Base-by-base conservation (phyloP, 352 stramenopile species). In the Thalassiosira exigua region DNA sequence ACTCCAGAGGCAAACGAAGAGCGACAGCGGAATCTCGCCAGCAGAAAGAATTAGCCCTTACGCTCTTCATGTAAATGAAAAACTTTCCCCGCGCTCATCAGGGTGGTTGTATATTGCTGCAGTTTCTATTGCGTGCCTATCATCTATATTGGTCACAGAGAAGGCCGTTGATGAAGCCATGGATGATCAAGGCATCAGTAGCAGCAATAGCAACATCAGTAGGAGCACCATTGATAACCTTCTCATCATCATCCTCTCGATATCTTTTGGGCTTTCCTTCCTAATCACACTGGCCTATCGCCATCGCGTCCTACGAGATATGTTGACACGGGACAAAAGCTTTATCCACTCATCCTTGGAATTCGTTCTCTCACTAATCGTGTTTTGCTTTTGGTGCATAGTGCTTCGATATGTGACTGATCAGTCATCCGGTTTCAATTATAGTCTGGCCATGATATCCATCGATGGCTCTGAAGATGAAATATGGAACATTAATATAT, bases 401-500 rank as follows among this genome's bases (percentile, higher is more conserved):
- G 12, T 69, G 44, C 44, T 81, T 48, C 39, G 72, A 42, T 72
- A 72, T 52, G 42, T 69, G 4, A 59, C 66, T 21, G 72, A 81
- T 61, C 72, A 54, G 33, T 72, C 57, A n/a, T 69, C 42, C 17
- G 70, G 41, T 36, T 41, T 80, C 17, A 42, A 72, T 36, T 75
- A 60, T 61, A 53, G 33, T 0, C 33, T 73, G 19, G 53, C 59
- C 22, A 53, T 75, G 24, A 14, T 26, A 32, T 52, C 44, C 9
- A 74, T 32, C 17, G 50, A 61, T 61, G 65, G 41, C 26, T 68
- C 24, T 61, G 33, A 57, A 41, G 42, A 69, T 26, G 36, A 70
- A 42, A 39, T 78, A 41, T 82, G 52, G 66, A 82, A 78, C 64
- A 39, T 21, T 46, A 82, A 77, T 70, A 53, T 77, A 4, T 82